Conservation (phyloP, 805 yeast genomes). For the Metschnikowia kofuensis region DNA sequence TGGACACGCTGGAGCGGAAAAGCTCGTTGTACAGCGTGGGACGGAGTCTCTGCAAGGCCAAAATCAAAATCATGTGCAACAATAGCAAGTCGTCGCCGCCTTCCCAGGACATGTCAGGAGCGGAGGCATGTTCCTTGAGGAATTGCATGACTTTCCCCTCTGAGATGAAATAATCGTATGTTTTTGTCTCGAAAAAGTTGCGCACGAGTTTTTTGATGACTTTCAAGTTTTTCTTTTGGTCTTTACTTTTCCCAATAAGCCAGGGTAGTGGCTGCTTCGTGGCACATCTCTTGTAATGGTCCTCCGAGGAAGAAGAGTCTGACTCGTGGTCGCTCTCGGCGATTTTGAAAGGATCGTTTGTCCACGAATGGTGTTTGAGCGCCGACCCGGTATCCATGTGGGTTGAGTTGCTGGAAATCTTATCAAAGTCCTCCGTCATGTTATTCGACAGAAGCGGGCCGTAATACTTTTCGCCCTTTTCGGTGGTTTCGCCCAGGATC, state of each 20-base stretch:
- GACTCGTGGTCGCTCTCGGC: conserved; percentile 5
- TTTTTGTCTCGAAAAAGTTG: conserved; percentile 38
- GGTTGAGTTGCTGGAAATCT: conserved; percentile 1
- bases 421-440: conserved; percentile 40
- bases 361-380: conserved; percentile 11
- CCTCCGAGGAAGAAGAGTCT: neutral
- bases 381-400: neutral
- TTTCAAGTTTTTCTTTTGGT: conserved; percentile 25
- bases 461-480: conserved; percentile 43
- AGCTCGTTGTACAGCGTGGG: conserved; percentile 24
- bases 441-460: conserved; percentile 50
- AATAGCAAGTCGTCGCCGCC: conserved; percentile 48
- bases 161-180: conserved; percentile 41
- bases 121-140: conserved; percentile 31
- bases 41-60: conserved; percentile 36
- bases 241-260: conserved; percentile 14
- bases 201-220: conserved; percentile 36
- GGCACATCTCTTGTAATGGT: neutral
- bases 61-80: conserved; percentile 42
- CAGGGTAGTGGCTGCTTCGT: conserved; percentile 33
- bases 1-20: conserved; percentile 6
- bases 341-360: conserved; percentile 5
- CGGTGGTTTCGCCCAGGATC: conserved; percentile 37
- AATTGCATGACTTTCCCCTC: conserved; percentile 33
- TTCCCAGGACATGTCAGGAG: conserved; percentile 41